Evolutionary conservation across 2,329 filamentous ascomycete species (phyloP), one percentile per base, ranked within the genome.

Genomic region (Colletotrichum sp.): DNA sequence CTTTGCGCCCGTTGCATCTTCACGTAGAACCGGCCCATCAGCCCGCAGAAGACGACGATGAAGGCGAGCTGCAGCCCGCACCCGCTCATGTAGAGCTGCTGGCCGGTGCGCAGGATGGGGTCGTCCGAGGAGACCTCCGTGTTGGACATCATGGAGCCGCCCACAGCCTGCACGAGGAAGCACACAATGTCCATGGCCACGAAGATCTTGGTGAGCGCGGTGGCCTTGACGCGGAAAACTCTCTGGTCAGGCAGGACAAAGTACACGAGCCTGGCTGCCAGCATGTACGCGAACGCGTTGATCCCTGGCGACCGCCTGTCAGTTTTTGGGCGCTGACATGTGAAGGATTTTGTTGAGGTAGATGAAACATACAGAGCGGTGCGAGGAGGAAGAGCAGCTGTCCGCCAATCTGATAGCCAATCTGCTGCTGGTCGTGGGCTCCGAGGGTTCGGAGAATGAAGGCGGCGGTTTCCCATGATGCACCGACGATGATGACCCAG

Each of bases 131-230:
- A 71, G 9, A 76, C 76, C 21, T 80, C 76, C 3, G 81, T 78
- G 64, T 76, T 81, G 16, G 83, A 83, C 12, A 85, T 77, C 75
- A 87, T 80, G 26, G 80, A 79, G 21, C 87, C 87, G 32, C 84
- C 85, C 3, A 74, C 81, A 16, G 80, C 82, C 78, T 90, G 87
- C 34, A 88, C 80, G 18, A 89, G 71, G 79, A 90, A 89, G 16
- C 85, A 86, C 38, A 86, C 48, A n/a, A 89, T 77, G 76, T 89
- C 87, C 38, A 88, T 81, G 81, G 85, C 85, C 10, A 90, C 87
- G 64, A 90, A 89, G 48, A 86, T 79, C 56, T 84, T 83, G 16
- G 87, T 85, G 73, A 90, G 82, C 21, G 81, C 81, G 30, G 80
- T 79, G 21, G 83, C 82, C 34, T 80, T 83, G 61, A 85, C 78